These are phyloP conservation scores for Colletotrichum spaethianum DNA, from an alignment of 2,329 filamentous ascomycete species.

Conservation along the genomic window DNA sequence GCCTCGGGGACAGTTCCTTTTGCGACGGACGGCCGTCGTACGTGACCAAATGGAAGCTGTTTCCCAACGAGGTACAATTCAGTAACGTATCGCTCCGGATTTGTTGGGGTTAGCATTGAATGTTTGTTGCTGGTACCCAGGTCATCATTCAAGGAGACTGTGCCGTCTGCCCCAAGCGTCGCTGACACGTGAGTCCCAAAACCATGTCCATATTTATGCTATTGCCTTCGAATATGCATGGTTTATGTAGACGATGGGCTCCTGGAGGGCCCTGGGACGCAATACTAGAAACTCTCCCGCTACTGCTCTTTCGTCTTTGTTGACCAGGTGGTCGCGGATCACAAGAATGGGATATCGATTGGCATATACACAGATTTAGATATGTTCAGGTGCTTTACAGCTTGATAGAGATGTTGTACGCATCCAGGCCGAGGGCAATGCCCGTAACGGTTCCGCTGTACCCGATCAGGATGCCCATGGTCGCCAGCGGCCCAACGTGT, in stretches of 20 bases:
- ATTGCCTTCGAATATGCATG: background rate
- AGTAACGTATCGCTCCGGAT: background rate
- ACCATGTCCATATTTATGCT: too few species aligned
- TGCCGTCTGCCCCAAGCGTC: background rate
- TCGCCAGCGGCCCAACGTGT: conserved; percentile 72
- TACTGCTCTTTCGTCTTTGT: background rate
- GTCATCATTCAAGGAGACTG: background rate
- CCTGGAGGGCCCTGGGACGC: background rate
- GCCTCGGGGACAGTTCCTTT: background rate
- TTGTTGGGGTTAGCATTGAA: background rate
- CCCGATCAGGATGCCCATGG: conserved; percentile 81
- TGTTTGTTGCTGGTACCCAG: background rate
- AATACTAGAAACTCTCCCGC: background rate
- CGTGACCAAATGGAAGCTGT: background rate
- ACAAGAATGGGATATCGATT: background rate
- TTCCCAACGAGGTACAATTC: background rate
- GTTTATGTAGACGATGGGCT: background rate
- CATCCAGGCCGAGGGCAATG: conserved; percentile 77
- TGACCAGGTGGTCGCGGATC: background rate
- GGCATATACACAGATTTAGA: conserved; percentile 12
- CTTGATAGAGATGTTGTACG: conserved; percentile 78
- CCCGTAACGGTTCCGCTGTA: conserved; percentile 80
- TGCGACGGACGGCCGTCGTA: background rate
- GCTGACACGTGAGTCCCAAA: background rate
- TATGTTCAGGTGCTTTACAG: conserved; percentile 60